phyloP scores from a whole-genome alignment of 2,329 filamentous ascomycete genomes.

The Phialocephala subalpina region DNA sequence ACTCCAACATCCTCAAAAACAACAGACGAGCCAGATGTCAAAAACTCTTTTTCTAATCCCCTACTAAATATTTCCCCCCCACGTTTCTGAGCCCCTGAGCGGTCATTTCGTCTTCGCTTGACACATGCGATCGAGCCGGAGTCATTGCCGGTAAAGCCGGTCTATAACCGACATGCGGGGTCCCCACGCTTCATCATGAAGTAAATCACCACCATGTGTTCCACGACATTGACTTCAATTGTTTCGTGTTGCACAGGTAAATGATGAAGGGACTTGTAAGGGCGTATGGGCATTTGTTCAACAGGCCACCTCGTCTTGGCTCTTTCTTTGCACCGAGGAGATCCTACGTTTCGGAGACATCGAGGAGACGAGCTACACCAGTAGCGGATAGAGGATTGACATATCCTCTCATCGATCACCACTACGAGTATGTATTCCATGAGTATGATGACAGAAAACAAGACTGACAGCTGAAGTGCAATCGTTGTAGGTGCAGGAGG shows the following conservation, averaged over 20 bases:
- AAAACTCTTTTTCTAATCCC: too few species aligned
- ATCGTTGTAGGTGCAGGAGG: slow-evolving; percentile 62
- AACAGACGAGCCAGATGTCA: too few species aligned
- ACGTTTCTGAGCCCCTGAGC: neutral
- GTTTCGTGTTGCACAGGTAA: neutral
- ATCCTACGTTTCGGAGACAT: slow-evolving; percentile 36
- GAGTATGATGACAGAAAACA: neutral
- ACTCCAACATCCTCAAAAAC: too few species aligned
- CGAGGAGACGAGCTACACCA: slow-evolving; percentile 27
- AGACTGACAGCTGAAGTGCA: slow-evolving; percentile 21
- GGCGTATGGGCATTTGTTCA: neutral
- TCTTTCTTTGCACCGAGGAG: slow-evolving; percentile 1
- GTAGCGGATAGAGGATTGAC: slow-evolving; percentile 15
- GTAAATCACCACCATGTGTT: slow-evolving; percentile 1
- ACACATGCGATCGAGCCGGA: neutral
- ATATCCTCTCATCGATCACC: slow-evolving; percentile 35
- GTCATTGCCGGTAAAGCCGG: neutral
- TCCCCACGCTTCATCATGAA: slow-evolving; percentile 9
- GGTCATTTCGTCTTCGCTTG: neutral
- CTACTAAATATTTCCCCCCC: too few species aligned
- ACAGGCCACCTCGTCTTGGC: neutral
- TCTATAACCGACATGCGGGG: slow-evolving; percentile 13
- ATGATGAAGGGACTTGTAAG: slow-evolving; percentile 17
- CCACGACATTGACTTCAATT: neutral
- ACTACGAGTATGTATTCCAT: slow-evolving; percentile 34